phyloP scores from a whole-genome alignment of 208 protist genomes.

The Leishmania amazonensis region DNA sequence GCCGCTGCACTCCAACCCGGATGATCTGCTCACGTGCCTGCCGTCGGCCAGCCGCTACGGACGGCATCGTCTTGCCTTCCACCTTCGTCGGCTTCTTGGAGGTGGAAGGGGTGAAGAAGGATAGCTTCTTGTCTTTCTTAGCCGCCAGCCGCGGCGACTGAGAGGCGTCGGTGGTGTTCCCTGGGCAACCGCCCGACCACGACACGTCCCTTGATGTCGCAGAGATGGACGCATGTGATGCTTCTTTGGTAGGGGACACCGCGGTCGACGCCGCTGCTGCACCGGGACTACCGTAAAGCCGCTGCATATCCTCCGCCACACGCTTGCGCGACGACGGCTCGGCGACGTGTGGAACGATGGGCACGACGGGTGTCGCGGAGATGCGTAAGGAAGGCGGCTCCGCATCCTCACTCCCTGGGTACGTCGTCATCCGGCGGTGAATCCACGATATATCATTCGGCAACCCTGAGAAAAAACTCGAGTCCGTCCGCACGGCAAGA shows the following conservation, averaged over 20 bases:
- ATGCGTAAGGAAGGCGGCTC: constrained; percentile 14
- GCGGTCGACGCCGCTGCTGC: neutral
- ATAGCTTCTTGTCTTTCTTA: constrained; percentile 12
- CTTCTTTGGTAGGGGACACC: neutral
- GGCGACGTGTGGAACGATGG: constrained; percentile 43
- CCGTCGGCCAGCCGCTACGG: constrained; percentile 12
- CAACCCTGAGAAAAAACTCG: neutral
- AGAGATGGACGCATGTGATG: neutral
- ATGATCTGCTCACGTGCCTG: constrained; percentile 64
- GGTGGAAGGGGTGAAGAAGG: constrained; percentile 4
- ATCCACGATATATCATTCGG: neutral
- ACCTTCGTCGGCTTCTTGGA: constrained; percentile 24
- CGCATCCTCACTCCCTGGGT: neutral
- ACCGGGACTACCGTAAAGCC: constrained; percentile 11
- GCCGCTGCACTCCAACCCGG: constrained; percentile 52
- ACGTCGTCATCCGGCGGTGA: neutral
- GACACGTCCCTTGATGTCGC: neutral
- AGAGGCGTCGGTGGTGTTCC: neutral
- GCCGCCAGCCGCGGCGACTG: constrained; percentile 1
- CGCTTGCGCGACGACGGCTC: constrained; percentile 32
- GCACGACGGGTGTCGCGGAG: constrained; percentile 59
- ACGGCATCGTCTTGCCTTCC: constrained; percentile 13
- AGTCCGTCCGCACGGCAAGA: neutral
- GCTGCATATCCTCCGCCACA: constrained; percentile 38
- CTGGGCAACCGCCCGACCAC: neutral